A percentile compares a stretch with the other conserved stretches of the same genome.
These are phyloP conservation scores for Penicillium corylophilum DNA, from an alignment of 2,329 filamentous ascomycete genomes.

Conservation along the genomic window DNA sequence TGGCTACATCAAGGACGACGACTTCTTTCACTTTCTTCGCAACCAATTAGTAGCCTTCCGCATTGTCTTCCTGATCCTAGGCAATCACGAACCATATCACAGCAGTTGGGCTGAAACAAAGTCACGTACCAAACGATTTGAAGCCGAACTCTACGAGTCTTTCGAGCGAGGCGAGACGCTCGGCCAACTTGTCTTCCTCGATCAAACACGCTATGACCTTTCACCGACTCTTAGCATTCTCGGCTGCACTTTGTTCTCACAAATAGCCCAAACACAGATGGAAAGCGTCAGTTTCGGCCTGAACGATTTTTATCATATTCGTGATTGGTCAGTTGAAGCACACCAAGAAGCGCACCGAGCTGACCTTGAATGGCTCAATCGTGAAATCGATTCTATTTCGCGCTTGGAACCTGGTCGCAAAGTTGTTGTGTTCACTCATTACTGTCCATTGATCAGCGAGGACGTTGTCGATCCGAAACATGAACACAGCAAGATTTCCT, in stretches of 20 bases:
- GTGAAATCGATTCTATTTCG: slow-evolving; percentile 8
- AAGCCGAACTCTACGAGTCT: neutral
- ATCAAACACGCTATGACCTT: slow-evolving; percentile 32
- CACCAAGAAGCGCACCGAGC: slow-evolving; percentile 17
- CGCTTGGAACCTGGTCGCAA: slow-evolving; percentile 7
- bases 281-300: slow-evolving; percentile 39
- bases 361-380: slow-evolving; percentile 11
- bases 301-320: slow-evolving; percentile 49
- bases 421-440: slow-evolving; percentile 1
- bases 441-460: slow-evolving; percentile 6
- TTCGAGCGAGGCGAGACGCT: neutral
- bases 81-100: slow-evolving; percentile 54
- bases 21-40: slow-evolving; percentile 37
- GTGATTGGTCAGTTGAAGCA: slow-evolving; percentile 21
- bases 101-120: slow-evolving; percentile 7
- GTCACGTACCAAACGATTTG: slow-evolving; percentile 1
- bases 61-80: slow-evolving; percentile 49
- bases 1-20: slow-evolving; percentile 42
- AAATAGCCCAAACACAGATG: slow-evolving; percentile 36
- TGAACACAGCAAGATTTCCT: slow-evolving; percentile 22
- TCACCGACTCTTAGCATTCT: slow-evolving; percentile 32
- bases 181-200: slow-evolving; percentile 31
- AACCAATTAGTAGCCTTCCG: slow-evolving; percentile 47
- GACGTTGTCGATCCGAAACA: slow-evolving; percentile 25
- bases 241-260: slow-evolving; percentile 50